Evolutionary conservation across 805 yeast genomes (phyloP).

Genomic region (Sugiyamaella lignohabitans): DNA sequence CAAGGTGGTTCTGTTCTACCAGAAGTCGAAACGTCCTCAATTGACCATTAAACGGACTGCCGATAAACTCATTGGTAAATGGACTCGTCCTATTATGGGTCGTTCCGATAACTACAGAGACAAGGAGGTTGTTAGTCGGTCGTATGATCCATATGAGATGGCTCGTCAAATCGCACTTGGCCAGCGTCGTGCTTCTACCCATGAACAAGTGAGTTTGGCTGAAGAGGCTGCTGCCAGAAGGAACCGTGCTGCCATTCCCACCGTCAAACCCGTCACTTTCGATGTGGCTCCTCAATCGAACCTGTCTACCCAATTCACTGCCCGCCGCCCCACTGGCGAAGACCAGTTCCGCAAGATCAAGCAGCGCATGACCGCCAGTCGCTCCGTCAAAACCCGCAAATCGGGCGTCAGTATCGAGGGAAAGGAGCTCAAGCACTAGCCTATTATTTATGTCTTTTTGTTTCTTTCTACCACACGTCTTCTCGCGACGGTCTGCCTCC

Average conservation of each 20-base stretch:
- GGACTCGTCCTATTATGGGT: constrained; percentile 98
- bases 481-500: not conserved
- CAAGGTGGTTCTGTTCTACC: constrained; percentile 87
- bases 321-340: constrained; percentile 44
- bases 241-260: constrained; percentile 94
- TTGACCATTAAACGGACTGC: constrained; percentile 79
- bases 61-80: constrained; percentile 85
- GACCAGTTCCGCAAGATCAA: constrained; percentile 73
- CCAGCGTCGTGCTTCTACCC: constrained; percentile 23
- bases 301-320: constrained; percentile 22
- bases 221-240: constrained; percentile 89
- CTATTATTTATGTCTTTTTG: too few relatives aligned
- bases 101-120: constrained; percentile 92
- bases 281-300: constrained; percentile 77
- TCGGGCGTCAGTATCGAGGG: constrained; percentile 80
- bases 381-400: constrained; percentile 41
- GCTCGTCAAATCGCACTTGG: constrained; percentile 11
- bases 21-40: constrained; percentile 83
- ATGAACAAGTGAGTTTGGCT: constrained; percentile 43
- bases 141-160: constrained; percentile 39
- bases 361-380: constrained; percentile 47
- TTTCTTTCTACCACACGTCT: too few relatives aligned
- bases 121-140: constrained; percentile 60
- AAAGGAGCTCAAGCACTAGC: constrained; percentile 13
- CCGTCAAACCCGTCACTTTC: constrained; percentile 80